A percentile compares a stretch with the other conserved stretches of the same genome.
phyloP scores from a whole-genome alignment of 148 eudicot genomes.

The Rhododendron molle region DNA sequence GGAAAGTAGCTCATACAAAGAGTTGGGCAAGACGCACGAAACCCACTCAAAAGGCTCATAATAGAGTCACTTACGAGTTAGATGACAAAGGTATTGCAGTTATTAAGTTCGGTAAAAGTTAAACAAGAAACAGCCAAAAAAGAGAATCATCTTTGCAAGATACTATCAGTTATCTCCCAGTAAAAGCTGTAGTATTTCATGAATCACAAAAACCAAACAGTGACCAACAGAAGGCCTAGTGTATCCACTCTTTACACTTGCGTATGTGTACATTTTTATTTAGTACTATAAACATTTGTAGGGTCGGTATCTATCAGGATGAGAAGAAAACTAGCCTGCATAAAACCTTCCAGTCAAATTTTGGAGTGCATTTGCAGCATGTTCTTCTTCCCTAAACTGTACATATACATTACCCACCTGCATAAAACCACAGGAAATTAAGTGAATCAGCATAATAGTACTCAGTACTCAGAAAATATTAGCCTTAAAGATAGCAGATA shows the following conservation, averaged over 20 bases:
- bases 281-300: neutral
- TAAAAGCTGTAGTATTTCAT: neutral
- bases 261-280: neutral
- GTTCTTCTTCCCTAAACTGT: conserved; percentile 94
- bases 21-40: neutral
- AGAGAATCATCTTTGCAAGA: neutral
- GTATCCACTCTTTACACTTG: neutral
- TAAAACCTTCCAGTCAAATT: conserved; percentile 82
- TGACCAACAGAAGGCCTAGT: neutral
- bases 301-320: neutral
- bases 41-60: neutral
- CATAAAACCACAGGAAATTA: neutral
- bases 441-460: neutral
- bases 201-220: neutral
- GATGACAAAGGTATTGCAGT: neutral
- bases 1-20: neutral
- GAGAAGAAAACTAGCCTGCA: conserved; percentile 49
- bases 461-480: neutral
- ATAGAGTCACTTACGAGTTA: too few relatives aligned
- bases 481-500: conserved; percentile 10
- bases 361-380: conserved; percentile 77
- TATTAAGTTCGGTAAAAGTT: neutral
- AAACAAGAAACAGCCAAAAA: neutral
- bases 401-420: conserved; percentile 95
- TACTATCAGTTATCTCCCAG: neutral